Conservation (phyloP, 2,329 filamentous ascomycete species). For the Penicillium sp. region DNA sequence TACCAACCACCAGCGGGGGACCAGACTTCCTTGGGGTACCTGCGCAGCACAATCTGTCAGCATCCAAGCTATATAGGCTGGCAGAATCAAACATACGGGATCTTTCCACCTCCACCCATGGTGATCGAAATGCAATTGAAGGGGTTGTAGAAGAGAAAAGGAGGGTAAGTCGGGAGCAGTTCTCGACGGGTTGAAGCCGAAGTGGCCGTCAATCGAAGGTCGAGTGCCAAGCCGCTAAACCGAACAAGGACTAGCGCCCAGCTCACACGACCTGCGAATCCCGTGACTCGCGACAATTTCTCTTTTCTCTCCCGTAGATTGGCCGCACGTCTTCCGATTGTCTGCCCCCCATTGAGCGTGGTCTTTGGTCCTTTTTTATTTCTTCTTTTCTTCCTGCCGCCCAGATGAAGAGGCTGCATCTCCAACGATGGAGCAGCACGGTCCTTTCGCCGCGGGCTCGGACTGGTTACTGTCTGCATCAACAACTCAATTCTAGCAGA, state of each 20-base stretch:
- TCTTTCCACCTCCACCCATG: constrained; percentile 73
- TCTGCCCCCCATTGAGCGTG: constrained; percentile 15
- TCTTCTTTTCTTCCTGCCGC: constrained; percentile 17
- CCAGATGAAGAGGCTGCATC: constrained; percentile 49
- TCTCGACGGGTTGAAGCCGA: constrained; percentile 27
- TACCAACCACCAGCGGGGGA: constrained; percentile 98
- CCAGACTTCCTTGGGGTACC: constrained; percentile 99
- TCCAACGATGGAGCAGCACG: constrained; percentile 50
- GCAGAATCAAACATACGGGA: constrained; percentile 56
- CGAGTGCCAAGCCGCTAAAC: constrained; percentile 25
- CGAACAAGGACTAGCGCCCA: constrained; percentile 26
- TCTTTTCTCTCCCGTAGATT: constrained; percentile 34
- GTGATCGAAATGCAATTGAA: constrained; percentile 28
- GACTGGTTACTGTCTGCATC: constrained; percentile 37
- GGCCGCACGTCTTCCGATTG: constrained; percentile 17
- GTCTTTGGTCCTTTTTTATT: constrained; percentile 12
- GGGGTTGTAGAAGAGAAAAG: constrained; percentile 19
- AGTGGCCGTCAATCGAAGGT: constrained; percentile 30
- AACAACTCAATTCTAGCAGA: constrained; percentile 30
- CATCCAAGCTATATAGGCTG: constrained; percentile 14
- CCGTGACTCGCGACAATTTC: constrained; percentile 39
- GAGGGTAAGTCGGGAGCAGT: constrained; percentile 22
- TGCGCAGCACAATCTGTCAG: constrained; percentile 39
- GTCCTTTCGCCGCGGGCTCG: constrained; percentile 46
- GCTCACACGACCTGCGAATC: constrained; percentile 31